Percentiles rank a stretch among this genome's conserved stretches.
phyloP scores from a whole-genome alignment of 768 basidiomycete species.

The Pleurotus ostreatus region DNA sequence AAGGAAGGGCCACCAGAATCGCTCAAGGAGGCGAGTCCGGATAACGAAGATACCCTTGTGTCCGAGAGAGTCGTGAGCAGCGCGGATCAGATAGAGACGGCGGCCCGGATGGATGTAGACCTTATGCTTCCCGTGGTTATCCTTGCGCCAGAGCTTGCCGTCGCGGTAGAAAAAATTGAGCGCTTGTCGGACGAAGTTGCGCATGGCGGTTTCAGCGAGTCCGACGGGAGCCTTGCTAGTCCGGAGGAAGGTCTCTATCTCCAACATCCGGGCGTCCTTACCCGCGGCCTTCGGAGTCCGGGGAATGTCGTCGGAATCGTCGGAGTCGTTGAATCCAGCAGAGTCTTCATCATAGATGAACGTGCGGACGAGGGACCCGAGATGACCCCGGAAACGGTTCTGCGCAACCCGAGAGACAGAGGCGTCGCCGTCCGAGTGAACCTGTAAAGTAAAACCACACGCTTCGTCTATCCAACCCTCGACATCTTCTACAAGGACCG shows the following conservation, averaged over 20 bases:
- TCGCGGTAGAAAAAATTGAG: slow-evolving; percentile 15
- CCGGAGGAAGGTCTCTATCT: too few relatives aligned
- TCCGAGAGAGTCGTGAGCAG: slow-evolving; percentile 23
- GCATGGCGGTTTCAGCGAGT: background rate
- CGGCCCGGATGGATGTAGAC: slow-evolving; percentile 11
- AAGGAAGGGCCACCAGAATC: slow-evolving; percentile 20
- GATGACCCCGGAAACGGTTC: background rate
- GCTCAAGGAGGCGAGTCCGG: slow-evolving; percentile 12
- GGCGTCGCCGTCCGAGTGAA: background rate
- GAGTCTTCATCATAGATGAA: background rate
- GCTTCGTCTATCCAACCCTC: slow-evolving; percentile 21
- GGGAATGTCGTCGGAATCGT: background rate
- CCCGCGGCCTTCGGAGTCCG: background rate
- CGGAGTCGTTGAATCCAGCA: background rate
- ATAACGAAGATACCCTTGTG: slow-evolving; percentile 24
- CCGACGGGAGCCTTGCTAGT: too few relatives aligned
- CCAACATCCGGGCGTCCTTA: slow-evolving; percentile 1
- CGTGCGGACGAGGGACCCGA: background rate
- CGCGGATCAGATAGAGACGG: slow-evolving; percentile 12
- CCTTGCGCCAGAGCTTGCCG: slow-evolving; percentile 15
- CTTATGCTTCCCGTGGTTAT: slow-evolving; percentile 15
- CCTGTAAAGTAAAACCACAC: too few relatives aligned
- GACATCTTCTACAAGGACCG: too few relatives aligned
- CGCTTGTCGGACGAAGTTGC: background rate
- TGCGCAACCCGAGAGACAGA: background rate